Base-by-base conservation (phyloP, 1,139 yeast genomes). In the Casaregolazyma suthepensis region DNA sequence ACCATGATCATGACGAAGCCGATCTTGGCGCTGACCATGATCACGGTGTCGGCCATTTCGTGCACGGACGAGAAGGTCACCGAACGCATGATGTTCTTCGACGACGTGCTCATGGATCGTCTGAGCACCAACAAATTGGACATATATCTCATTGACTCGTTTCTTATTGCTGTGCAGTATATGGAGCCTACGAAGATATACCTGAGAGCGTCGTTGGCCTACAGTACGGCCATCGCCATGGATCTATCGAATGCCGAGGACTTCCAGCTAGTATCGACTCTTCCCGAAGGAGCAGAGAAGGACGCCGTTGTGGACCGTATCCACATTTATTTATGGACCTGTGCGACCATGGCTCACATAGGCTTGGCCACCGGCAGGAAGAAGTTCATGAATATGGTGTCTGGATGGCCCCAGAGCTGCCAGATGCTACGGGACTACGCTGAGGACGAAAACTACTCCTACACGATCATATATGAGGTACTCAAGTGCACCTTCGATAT, bases 41-140 rank as follows among this genome's bases (percentile, higher is more conserved):
- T 80, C 17, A 73, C 77, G 5, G 81, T 75, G 7, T 77, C 82
- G 2, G 74, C 80, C 18, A 65, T 78, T 46, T 76, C 78, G 58
- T 74, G 75, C 51, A 76, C 57, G 7, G 43, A 51, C 2, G 60
- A 59, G 3, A 61, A 78, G 51, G 76, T 76, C 58, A 72, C 71
- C 51, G 65, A 76, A 51, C 61, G 80, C 17, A 63, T 72, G 29
- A 74, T 73, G 56, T 78, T 78, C 62, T 59, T 80, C 29, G 81
- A 79, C 57, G 69, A 75, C 15, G 72, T 73, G 55, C 61, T 80
- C 31, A 75, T 81, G 1, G 72, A 77, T 54, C 46, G 37, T 13
- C 17, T 44, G 1, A 23, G 29, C 17, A 43, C 37, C 13, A 46
- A n/a, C 12, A 42, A 31, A 19, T 17, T 51, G n/a, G 20, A 26